Conservation (phyloP, 2,329 filamentous ascomycete genomes). For the Elsinoe australis region DNA sequence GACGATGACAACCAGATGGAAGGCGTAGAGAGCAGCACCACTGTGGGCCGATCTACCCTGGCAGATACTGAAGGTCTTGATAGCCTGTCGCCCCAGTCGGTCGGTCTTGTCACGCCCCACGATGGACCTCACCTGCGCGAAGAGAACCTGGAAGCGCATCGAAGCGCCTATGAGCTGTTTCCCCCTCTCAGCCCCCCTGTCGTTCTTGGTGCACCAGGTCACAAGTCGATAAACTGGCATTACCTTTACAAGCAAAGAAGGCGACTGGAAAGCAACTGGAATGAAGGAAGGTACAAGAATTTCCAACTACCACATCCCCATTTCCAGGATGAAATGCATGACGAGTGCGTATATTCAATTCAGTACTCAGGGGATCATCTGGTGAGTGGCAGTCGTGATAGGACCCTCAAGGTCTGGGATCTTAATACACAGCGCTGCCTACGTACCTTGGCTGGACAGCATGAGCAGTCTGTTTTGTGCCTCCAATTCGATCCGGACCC, state of each 20-base stretch:
- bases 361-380: conserved; percentile 80
- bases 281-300: conserved; percentile 68
- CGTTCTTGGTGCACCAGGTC: background rate
- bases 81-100: conserved; percentile 5
- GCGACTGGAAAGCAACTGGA: conserved; percentile 85
- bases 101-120: background rate
- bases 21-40: conserved; percentile 7
- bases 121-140: conserved; percentile 5
- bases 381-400: conserved; percentile 88
- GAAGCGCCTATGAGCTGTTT: background rate
- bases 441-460: conserved; percentile 31
- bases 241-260: conserved; percentile 85
- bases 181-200: conserved; percentile 24
- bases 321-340: conserved; percentile 72
- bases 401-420: conserved; percentile 83
- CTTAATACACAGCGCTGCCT: conserved; percentile 61
- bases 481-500: conserved; percentile 88
- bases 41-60: conserved; percentile 9
- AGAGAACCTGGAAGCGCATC: background rate
- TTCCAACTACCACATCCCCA: conserved; percentile 86
- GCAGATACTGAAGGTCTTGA: conserved; percentile 12
- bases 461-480: conserved; percentile 82
- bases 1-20: conserved; percentile 26
- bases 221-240: conserved; percentile 67
- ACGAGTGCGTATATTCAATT: conserved; percentile 89